Percentiles rank a stretch among this genome's conserved stretches.
Evolutionary conservation across 2,329 filamentous ascomycete genomes (phyloP).

Genomic region (Pseudogymnoascus sp.): DNA sequence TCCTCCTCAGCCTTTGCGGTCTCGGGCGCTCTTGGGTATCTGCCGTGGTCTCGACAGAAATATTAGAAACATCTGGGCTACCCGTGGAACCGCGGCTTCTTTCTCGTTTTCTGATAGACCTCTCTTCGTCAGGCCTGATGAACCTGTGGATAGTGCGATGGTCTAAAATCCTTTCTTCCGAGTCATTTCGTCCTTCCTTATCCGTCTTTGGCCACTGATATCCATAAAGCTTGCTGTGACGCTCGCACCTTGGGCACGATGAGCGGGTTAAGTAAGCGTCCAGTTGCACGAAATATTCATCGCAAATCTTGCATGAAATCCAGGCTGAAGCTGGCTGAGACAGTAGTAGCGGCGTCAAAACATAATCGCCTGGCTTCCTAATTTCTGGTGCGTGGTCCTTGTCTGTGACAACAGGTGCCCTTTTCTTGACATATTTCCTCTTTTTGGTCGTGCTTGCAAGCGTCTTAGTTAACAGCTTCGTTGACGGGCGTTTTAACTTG

Average conservation of each 20-base stretch:
- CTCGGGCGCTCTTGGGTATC: neutral
- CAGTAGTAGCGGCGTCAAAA: slow-evolving; percentile 69
- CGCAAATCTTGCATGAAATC: slow-evolving; percentile 84
- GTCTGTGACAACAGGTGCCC: slow-evolving; percentile 15
- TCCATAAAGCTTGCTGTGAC: slow-evolving; percentile 92
- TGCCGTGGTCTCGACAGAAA: neutral
- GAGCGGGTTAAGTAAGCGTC: slow-evolving; percentile 82
- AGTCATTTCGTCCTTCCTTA: slow-evolving; percentile 65
- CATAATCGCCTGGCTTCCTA: slow-evolving; percentile 71
- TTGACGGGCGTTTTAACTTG: slow-evolving; percentile 9
- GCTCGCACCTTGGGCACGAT: slow-evolving; percentile 85
- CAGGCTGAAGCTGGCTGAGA: slow-evolving; percentile 70
- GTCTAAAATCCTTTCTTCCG: slow-evolving; percentile 61
- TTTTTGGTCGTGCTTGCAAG: slow-evolving; percentile 15
- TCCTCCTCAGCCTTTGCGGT: neutral
- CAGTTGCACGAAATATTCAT: slow-evolving; percentile 73
- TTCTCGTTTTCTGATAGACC: slow-evolving; percentile 19
- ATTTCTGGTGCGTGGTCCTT: slow-evolving; percentile 22
- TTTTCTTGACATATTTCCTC: slow-evolving; percentile 18
- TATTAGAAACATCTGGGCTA: neutral
- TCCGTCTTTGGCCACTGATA: slow-evolving; percentile 96
- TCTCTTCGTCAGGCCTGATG: slow-evolving; percentile 62
- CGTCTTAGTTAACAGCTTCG: slow-evolving; percentile 14
- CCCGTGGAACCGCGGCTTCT: neutral
- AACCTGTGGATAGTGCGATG: slow-evolving; percentile 86